Conservation (phyloP, 768 basidiomycete genomes). For the Boletus subcaerulescens region DNA sequence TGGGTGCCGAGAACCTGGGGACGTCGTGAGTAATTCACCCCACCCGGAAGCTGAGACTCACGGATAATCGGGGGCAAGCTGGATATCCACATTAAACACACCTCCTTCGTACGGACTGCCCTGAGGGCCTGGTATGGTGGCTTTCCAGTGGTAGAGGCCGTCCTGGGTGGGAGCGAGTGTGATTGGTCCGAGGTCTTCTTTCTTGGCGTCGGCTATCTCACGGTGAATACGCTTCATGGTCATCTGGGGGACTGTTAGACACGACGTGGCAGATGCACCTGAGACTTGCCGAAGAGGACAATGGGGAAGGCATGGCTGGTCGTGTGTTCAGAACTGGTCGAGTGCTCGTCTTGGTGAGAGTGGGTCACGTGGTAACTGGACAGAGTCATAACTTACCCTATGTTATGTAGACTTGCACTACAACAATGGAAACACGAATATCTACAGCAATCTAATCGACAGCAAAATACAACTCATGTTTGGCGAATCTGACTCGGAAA, state of each 20-base stretch:
- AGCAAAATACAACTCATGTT: conserved; percentile 49
- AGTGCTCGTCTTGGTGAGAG: background rate
- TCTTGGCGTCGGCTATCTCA: conserved; percentile 76
- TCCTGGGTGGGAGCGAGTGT: conserved; percentile 62
- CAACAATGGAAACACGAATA: conserved; percentile 60
- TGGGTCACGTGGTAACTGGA: conserved; percentile 15
- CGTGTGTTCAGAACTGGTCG: background rate
- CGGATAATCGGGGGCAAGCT: conserved; percentile 76
- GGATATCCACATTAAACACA: conserved; percentile 64
- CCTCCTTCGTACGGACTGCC: conserved; percentile 84
- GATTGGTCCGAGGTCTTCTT: conserved; percentile 78
- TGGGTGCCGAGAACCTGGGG: conserved; percentile 73
- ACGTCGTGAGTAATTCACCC: background rate
- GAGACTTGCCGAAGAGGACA: conserved; percentile 23
- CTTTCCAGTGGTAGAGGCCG: conserved; percentile 71
- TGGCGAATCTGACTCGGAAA: conserved; percentile 79
- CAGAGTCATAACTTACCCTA: conserved; percentile 3
- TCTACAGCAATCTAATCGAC: conserved; percentile 23
- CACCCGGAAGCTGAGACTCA: conserved; percentile 25
- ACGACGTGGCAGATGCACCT: too few relatives aligned
- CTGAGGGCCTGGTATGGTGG: conserved; percentile 76
- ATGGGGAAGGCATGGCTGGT: conserved; percentile 25
- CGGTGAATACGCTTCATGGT: conserved; percentile 82
- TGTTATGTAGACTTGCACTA: background rate
- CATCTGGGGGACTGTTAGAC: conserved; percentile 36